Conservation (phyloP, 306 rosid genomes). For the Corylus americana region DNA sequence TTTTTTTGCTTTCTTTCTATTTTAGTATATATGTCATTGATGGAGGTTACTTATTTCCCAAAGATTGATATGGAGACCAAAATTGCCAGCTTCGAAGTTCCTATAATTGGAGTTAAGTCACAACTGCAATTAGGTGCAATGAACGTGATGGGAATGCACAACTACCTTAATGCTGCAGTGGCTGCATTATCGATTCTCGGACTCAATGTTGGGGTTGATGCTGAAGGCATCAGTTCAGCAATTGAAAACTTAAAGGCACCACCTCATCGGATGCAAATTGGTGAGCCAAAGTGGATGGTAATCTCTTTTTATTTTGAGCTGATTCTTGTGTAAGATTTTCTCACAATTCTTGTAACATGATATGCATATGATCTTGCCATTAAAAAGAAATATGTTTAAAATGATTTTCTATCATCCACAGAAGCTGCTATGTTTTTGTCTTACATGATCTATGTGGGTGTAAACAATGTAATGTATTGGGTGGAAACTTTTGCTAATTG, state of each 20-base stretch:
- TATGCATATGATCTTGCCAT: background rate
- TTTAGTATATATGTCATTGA: constrained; percentile 7
- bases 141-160: constrained; percentile 33
- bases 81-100: constrained; percentile 34
- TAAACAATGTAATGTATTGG: background rate
- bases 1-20: background rate
- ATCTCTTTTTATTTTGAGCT: background rate
- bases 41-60: background rate
- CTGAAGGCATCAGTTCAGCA: constrained; percentile 23
- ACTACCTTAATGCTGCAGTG: constrained; percentile 35
- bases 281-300: constrained; percentile 19
- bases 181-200: constrained; percentile 33
- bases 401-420: too few species aligned
- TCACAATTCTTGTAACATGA: background rate
- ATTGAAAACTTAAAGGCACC: constrained; percentile 28
- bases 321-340: background rate
- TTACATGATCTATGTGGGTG: too few species aligned
- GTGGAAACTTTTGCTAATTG: background rate
- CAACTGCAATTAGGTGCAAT: constrained; percentile 32
- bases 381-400: too few species aligned
- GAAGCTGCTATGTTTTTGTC: too few species aligned
- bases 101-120: constrained; percentile 27
- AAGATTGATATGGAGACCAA: constrained; percentile 27
- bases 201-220: constrained; percentile 28
- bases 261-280: constrained; percentile 40